Conservation (phyloP, 805 yeast genomes). For the Candida montana region DNA sequence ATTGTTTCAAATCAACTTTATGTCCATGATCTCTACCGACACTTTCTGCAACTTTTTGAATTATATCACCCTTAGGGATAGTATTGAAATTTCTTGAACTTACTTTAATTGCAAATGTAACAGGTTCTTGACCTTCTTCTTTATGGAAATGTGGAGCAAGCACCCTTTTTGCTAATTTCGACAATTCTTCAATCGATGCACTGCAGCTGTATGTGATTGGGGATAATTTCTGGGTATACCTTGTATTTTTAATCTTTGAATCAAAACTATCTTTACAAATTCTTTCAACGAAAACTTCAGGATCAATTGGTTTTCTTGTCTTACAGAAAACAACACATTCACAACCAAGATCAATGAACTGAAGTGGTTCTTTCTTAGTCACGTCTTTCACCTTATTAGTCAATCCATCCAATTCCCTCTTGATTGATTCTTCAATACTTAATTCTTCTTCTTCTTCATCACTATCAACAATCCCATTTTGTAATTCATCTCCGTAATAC, state of each 20-base stretch:
- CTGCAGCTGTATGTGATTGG: conserved; percentile 76
- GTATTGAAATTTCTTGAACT: conserved; percentile 73
- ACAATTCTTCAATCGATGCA: conserved; percentile 64
- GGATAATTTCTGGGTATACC: conserved; percentile 71
- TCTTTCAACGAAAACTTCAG: conserved; percentile 61
- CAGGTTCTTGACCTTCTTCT: conserved; percentile 30
- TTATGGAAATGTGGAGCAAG: conserved; percentile 64
- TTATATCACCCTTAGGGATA: conserved; percentile 66
- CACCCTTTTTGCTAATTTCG: conserved; percentile 52
- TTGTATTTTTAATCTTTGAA: conserved; percentile 51
- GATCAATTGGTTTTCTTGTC: conserved; percentile 71
- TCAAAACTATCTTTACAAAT: conserved; percentile 58
- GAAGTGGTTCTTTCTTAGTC: conserved; percentile 42
- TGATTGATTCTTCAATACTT: conserved; percentile 72
- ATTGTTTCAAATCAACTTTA: conserved; percentile 71
- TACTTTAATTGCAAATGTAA: conserved; percentile 75
- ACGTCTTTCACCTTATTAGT: conserved; percentile 27
- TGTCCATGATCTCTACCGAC: conserved; percentile 72
- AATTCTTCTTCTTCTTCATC: conserved; percentile 35
- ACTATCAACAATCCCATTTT: conserved; percentile 13
- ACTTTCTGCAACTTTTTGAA: conserved; percentile 60
- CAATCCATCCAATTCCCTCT: conserved; percentile 63
- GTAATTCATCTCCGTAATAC: conserved; percentile 34
- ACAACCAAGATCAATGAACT: conserved; percentile 61
- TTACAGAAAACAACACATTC: conserved; percentile 86